Evolutionary conservation across 2,329 filamentous ascomycete genomes (phyloP).

Genomic region (Blastomyces gilchristii): DNA sequence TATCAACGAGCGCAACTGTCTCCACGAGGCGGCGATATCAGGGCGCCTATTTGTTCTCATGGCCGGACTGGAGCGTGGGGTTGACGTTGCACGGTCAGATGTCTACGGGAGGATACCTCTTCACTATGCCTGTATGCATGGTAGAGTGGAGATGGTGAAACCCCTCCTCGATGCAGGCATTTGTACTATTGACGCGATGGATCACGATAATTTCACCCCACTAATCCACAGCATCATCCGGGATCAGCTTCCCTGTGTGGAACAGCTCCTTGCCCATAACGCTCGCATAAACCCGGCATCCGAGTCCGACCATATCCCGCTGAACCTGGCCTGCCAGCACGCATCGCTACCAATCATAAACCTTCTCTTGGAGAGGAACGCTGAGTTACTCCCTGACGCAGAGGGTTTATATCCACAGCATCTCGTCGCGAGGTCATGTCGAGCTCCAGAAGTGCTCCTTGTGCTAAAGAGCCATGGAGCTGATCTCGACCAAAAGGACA

Average conservation of each 20-base stretch:
- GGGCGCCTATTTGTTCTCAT: slow-evolving; percentile 69
- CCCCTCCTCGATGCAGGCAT: slow-evolving; percentile 59
- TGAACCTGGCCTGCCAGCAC: slow-evolving; percentile 92
- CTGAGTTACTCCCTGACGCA: slow-evolving; percentile 80
- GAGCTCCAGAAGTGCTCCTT: slow-evolving; percentile 66
- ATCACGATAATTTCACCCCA: slow-evolving; percentile 95
- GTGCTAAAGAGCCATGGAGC: slow-evolving; percentile 77
- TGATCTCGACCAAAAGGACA: slow-evolving; percentile 84
- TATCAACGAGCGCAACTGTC: slow-evolving; percentile 92
- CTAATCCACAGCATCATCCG: slow-evolving; percentile 92
- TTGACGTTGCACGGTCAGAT: slow-evolving; percentile 71
- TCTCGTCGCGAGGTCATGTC: slow-evolving; percentile 79
- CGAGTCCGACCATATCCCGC: slow-evolving; percentile 81
- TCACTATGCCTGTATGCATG: slow-evolving; percentile 95
- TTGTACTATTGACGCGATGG: slow-evolving; percentile 72
- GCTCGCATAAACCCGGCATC: slow-evolving; percentile 80
- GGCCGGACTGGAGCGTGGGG: slow-evolving; percentile 62
- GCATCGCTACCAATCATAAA: slow-evolving; percentile 77
- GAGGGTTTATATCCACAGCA: slow-evolving; percentile 97
- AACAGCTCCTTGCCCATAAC: slow-evolving; percentile 62
- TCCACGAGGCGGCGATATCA: slow-evolving; percentile 95
- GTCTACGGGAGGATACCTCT: slow-evolving; percentile 89
- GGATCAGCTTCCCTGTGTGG: slow-evolving; percentile 67
- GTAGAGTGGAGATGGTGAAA: slow-evolving; percentile 71
- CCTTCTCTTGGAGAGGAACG: slow-evolving; percentile 68